Conservation (phyloP, 2,329 filamentous ascomycete species). For the Colletotrichum sansevieriae region DNA sequence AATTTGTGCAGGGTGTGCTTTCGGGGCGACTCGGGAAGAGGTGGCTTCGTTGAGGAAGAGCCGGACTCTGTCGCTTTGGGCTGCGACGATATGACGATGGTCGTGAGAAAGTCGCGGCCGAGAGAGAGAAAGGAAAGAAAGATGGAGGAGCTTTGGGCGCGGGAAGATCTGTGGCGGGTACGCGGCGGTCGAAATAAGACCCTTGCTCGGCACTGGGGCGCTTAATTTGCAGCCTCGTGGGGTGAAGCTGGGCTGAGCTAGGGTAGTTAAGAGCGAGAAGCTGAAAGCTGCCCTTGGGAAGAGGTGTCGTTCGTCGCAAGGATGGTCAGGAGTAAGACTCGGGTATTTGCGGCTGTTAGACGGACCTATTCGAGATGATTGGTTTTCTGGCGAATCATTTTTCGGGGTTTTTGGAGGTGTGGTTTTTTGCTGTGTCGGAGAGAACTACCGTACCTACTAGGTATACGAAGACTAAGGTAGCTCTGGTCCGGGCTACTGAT, state of each 20-base stretch:
- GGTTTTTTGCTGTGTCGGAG: neutral
- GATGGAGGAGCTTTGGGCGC: constrained; percentile 30
- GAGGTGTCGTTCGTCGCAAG: too few relatives aligned
- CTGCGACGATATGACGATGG: neutral
- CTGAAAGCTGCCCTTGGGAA: neutral
- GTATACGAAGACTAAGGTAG: neutral
- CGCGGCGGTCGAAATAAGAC: constrained; percentile 29
- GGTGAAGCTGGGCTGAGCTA: neutral
- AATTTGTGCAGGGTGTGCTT: too few relatives aligned
- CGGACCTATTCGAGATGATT: constrained; percentile 10
- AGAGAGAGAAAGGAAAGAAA: neutral
- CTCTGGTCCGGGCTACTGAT: constrained; percentile 31
- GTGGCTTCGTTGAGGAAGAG: neutral
- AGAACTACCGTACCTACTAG: too few relatives aligned
- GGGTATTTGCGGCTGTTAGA: constrained; percentile 30
- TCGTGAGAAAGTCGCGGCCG: neutral
- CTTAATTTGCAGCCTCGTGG: constrained; percentile 31
- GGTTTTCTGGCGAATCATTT: constrained; percentile 13
- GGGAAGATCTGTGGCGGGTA: constrained; percentile 16
- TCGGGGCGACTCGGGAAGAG: neutral
- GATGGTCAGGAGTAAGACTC: neutral
- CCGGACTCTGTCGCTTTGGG: neutral
- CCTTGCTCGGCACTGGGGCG: constrained; percentile 35
- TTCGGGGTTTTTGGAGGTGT: neutral
- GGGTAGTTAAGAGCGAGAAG: neutral